Percentiles rank a stretch among this genome's conserved stretches.
Evolutionary conservation across 345 rosid species (phyloP).

Genomic region (Microcos paniculata): DNA sequence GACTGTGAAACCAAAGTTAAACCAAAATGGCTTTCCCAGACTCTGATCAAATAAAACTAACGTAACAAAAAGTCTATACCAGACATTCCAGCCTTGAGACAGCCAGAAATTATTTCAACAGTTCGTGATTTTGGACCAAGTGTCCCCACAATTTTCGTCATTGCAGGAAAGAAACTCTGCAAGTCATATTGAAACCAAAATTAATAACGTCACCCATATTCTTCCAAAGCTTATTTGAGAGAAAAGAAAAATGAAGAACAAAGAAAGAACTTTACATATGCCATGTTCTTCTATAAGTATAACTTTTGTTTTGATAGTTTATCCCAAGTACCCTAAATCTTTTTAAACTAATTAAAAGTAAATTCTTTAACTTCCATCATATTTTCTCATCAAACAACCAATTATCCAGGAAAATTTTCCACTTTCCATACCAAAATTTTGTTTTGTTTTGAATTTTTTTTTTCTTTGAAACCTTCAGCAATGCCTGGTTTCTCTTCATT

Average conservation of each 20-base stretch:
- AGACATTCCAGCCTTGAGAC: constrained; percentile 74
- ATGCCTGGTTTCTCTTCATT: constrained; percentile 5
- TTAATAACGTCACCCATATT: background rate
- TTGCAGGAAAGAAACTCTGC: constrained; percentile 68
- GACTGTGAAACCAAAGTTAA: background rate
- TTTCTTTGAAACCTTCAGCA: background rate
- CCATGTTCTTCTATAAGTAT: background rate
- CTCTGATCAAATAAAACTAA: background rate
- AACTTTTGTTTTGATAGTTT: background rate
- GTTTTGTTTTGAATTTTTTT: background rate
- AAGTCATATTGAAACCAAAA: constrained; percentile 4
- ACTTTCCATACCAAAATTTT: background rate
- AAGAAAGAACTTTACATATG: background rate
- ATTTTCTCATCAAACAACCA: constrained; percentile 4
- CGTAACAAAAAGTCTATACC: constrained; percentile 31
- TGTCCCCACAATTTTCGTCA: constrained; percentile 78
- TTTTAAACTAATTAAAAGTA: background rate
- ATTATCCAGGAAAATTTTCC: background rate
- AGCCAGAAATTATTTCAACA: constrained; percentile 46
- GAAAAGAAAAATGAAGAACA: background rate
- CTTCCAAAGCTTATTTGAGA: background rate
- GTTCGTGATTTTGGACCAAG: constrained; percentile 56
- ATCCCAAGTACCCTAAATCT: background rate
- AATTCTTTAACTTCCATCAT: background rate
- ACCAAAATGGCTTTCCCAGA: background rate